phyloP scores from a whole-genome alignment of 495 filamentous ascomycete genomes.

The Chaetomium cochliodes region DNA sequence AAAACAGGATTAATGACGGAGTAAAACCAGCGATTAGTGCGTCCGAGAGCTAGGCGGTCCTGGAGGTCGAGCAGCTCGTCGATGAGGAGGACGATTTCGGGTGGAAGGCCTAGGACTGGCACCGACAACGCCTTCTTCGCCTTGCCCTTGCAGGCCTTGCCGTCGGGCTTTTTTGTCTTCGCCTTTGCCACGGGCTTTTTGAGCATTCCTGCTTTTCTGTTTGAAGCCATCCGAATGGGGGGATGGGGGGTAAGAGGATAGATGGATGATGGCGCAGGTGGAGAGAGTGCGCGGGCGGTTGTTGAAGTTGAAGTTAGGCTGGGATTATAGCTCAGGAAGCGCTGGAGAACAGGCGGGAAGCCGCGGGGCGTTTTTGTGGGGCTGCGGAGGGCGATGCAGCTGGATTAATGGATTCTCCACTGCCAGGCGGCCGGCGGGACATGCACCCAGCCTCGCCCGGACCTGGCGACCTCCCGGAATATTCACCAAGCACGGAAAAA shows the following conservation, averaged over 20 bases:
- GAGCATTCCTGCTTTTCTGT: conserved; percentile 8
- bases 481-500: background rate
- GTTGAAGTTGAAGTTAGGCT: background rate
- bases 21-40: conserved; percentile 26
- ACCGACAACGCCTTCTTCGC: conserved; percentile 13
- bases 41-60: conserved; percentile 26
- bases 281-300: background rate
- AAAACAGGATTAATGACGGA: conserved; percentile 27
- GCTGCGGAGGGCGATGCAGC: conserved; percentile 1
- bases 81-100: conserved; percentile 34
- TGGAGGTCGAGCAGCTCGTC: conserved; percentile 24
- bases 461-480: conserved; percentile 1
- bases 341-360: background rate
- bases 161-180: conserved; percentile 18
- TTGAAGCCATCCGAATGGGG: conserved; percentile 19
- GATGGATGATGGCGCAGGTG: background rate
- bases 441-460: conserved; percentile 6
- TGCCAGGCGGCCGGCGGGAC: background rate
- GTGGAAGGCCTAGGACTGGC: conserved; percentile 26
- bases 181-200: conserved; percentile 19
- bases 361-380: conserved; percentile 17
- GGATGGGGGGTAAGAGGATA: background rate
- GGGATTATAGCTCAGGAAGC: conserved; percentile 8
- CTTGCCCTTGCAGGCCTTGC: conserved; percentile 16
- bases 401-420: conserved; percentile 13